These are phyloP conservation scores for Nothomitra cinnamomea DNA, from an alignment of 2,329 filamentous ascomycete species.

Conservation along the genomic window DNA sequence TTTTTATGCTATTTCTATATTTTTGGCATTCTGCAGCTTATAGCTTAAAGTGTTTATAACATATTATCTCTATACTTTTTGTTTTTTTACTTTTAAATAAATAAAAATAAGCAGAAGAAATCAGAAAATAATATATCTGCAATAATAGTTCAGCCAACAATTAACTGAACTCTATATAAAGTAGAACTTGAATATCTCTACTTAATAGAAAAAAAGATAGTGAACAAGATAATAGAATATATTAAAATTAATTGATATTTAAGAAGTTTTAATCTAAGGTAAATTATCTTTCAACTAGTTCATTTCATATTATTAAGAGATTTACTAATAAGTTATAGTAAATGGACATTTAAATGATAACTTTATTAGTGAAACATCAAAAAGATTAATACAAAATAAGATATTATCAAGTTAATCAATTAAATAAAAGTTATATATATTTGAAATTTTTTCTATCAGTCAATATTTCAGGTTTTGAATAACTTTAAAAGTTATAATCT, in stretches of 20 bases:
- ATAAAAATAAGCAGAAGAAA: too few relatives aligned
- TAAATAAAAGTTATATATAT: not conserved
- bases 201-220: not conserved
- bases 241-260: not conserved
- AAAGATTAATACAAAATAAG: not conserved
- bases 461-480: too few relatives aligned
- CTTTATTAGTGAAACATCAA: not conserved
- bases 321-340: not conserved
- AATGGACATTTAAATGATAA: not conserved
- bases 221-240: not conserved
- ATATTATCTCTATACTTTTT: too few relatives aligned
- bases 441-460: not conserved
- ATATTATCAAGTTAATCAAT: not conserved
- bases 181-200: not conserved
- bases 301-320: not conserved
- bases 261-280: not conserved
- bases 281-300: not conserved
- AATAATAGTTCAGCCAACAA: too few relatives aligned
- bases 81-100: too few relatives aligned
- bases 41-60: too few relatives aligned
- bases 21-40: too few relatives aligned
- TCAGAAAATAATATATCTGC: too few relatives aligned
- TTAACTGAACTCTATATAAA: not conserved
- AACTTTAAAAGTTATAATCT: too few relatives aligned
- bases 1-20: too few relatives aligned